Percentiles rank a stretch among this genome's conserved stretches.
phyloP scores from a whole-genome alignment of 768 basidiomycete species.

The Phanerochaete carnosa region DNA sequence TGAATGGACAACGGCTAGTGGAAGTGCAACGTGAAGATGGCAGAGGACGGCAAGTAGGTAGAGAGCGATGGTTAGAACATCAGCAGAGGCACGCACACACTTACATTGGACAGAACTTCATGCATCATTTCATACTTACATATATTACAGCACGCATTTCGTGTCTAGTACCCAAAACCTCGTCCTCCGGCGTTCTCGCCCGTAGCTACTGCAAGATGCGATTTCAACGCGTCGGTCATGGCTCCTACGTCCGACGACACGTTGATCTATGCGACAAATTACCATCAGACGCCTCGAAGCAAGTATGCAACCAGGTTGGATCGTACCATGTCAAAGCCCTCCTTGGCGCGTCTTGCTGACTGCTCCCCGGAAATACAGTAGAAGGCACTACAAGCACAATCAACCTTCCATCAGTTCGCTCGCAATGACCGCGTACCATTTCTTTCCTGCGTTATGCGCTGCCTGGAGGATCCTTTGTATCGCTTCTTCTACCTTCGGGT shows the following conservation, averaged over 20 bases:
- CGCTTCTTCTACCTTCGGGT: conserved; percentile 57
- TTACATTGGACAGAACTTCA: background rate
- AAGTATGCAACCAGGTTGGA: background rate
- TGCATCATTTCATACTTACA: background rate
- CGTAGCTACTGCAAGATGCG: conserved; percentile 16
- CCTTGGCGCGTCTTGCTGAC: conserved; percentile 38
- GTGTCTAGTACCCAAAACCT: conserved; percentile 8
- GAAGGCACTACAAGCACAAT: conserved; percentile 35
- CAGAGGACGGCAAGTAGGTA: conserved; percentile 35
- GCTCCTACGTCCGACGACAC: conserved; percentile 43
- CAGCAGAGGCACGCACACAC: background rate
- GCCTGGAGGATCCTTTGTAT: conserved; percentile 51
- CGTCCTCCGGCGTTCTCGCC: conserved; percentile 13
- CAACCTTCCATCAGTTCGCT: background rate
- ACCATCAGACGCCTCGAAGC: background rate
- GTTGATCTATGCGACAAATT: conserved; percentile 38
- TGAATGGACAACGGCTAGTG: conserved; percentile 42
- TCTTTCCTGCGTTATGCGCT: conserved; percentile 55
- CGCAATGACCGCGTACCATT: conserved; percentile 43
- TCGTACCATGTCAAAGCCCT: conserved; percentile 52
- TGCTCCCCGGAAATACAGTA: conserved; percentile 46
- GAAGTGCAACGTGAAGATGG: conserved; percentile 32
- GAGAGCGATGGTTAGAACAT: conserved; percentile 28
- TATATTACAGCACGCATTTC: background rate
- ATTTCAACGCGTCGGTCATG: conserved; percentile 31